phyloP scores from a whole-genome alignment of 106 monocot genomes.

The Allium cepa region DNA sequence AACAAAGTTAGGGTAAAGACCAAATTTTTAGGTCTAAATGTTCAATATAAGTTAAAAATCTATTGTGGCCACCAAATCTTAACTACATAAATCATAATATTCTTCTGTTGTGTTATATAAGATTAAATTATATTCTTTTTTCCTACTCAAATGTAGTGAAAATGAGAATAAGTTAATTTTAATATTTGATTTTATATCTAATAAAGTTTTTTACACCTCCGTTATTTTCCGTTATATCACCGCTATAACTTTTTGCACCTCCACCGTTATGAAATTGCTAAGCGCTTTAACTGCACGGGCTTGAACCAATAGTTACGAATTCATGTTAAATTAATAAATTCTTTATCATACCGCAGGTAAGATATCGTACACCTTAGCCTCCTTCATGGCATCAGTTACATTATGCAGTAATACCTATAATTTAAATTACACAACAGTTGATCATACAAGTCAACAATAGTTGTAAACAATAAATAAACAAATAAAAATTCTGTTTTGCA shows the following conservation, averaged over 20 bases:
- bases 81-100: too few species aligned
- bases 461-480: neutral
- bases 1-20: too few species aligned
- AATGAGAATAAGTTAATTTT: neutral
- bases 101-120: too few species aligned
- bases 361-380: slow-evolving; percentile 59
- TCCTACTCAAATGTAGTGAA: too few species aligned
- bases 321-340: neutral
- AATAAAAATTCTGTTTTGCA: neutral
- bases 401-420: slow-evolving; percentile 46
- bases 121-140: too few species aligned
- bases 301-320: neutral
- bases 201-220: neutral
- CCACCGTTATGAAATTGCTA: neutral
- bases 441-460: neutral
- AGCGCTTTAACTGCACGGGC: neutral
- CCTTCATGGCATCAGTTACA: slow-evolving; percentile 63
- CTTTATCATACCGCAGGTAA: slow-evolving; percentile 32
- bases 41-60: too few species aligned
- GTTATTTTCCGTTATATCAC: neutral
- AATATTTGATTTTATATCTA: neutral
- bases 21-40: too few species aligned
- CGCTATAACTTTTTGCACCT: neutral
- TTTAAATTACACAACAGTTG: neutral
- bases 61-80: too few species aligned